phyloP scores from a whole-genome alignment of 2,329 filamentous ascomycete genomes.

The Fusarium equiseti region DNA sequence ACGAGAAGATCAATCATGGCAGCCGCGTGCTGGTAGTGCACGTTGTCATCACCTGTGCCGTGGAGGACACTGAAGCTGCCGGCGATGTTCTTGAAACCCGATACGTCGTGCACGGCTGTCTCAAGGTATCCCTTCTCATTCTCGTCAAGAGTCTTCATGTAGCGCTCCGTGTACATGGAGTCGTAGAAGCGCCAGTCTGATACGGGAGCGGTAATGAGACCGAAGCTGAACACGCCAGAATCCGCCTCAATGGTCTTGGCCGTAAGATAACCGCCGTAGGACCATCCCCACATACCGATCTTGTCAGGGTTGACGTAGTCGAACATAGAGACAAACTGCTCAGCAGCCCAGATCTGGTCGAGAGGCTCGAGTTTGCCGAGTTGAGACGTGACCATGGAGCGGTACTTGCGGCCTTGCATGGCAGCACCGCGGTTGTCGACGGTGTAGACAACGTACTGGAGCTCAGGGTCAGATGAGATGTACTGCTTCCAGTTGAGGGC shows the following conservation, averaged over 20 bases:
- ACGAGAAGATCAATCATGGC: slow-evolving; percentile 72
- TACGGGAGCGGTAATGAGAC: slow-evolving; percentile 73
- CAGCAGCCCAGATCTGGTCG: slow-evolving; percentile 76
- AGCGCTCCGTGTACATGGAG: slow-evolving; percentile 77
- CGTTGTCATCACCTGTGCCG: slow-evolving; percentile 77
- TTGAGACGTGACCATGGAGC: slow-evolving; percentile 67
- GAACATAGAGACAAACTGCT: slow-evolving; percentile 63
- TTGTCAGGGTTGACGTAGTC: slow-evolving; percentile 68
- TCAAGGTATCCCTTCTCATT: slow-evolving; percentile 72
- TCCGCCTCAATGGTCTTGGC: slow-evolving; percentile 74
- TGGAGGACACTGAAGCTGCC: slow-evolving; percentile 74
- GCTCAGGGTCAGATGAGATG: slow-evolving; percentile 74
- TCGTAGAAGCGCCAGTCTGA: slow-evolving; percentile 79
- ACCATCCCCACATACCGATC: slow-evolving; percentile 77
- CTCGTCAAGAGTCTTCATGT: slow-evolving; percentile 72
- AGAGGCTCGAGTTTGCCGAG: slow-evolving; percentile 73
- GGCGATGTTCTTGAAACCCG: slow-evolving; percentile 71
- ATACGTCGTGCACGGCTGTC: slow-evolving; percentile 68
- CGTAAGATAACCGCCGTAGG: slow-evolving; percentile 74
- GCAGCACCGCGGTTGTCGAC: slow-evolving; percentile 78
- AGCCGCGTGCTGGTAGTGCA: slow-evolving; percentile 76
- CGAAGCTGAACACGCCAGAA: slow-evolving; percentile 71
- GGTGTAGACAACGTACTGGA: slow-evolving; percentile 75
- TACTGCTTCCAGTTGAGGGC: slow-evolving; percentile 71
- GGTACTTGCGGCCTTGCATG: slow-evolving; percentile 72